phyloP scores from a whole-genome alignment of 2,329 filamentous ascomycete genomes.

The Fusarium longipes region DNA sequence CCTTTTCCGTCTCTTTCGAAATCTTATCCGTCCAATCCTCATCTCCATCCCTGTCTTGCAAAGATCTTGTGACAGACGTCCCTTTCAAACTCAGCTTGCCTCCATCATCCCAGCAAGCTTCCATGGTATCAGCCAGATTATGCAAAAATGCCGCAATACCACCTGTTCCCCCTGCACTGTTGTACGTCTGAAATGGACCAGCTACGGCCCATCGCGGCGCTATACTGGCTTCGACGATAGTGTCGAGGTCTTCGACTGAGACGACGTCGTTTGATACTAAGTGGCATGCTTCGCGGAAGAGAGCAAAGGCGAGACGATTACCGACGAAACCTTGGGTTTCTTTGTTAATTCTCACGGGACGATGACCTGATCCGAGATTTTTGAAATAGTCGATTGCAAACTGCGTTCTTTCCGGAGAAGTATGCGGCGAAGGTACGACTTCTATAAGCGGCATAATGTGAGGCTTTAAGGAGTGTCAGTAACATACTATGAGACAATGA shows the following conservation, averaged over 20 bases:
- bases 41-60: not conserved
- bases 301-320: conserved; percentile 30
- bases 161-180: conserved; percentile 35
- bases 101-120: conserved; percentile 31
- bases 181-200: conserved; percentile 40
- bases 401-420: not conserved
- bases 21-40: conserved; percentile 29
- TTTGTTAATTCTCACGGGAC: conserved; percentile 34
- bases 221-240: conserved; percentile 43
- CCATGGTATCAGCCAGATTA: conserved; percentile 31
- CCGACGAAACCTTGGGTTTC: conserved; percentile 34
- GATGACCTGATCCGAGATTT: conserved; percentile 23
- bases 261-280: conserved; percentile 23
- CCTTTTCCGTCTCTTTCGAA: conserved; percentile 16
- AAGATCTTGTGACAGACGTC: not conserved
- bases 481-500: accelerated
- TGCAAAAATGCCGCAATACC: conserved; percentile 36
- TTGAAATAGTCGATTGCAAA: conserved; percentile 34
- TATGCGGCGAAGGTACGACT: conserved; percentile 29
- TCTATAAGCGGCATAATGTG: conserved; percentile 40
- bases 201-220: conserved; percentile 40
- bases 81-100: conserved; percentile 23
- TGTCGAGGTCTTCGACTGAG: conserved; percentile 47
- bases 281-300: conserved; percentile 34
- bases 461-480: conserved; percentile 30